A percentile compares a stretch with the other conserved stretches of the same genome.
phyloP scores from a whole-genome alignment of 176 grass and related monocot genomes.

The Oryza australiensis region DNA sequence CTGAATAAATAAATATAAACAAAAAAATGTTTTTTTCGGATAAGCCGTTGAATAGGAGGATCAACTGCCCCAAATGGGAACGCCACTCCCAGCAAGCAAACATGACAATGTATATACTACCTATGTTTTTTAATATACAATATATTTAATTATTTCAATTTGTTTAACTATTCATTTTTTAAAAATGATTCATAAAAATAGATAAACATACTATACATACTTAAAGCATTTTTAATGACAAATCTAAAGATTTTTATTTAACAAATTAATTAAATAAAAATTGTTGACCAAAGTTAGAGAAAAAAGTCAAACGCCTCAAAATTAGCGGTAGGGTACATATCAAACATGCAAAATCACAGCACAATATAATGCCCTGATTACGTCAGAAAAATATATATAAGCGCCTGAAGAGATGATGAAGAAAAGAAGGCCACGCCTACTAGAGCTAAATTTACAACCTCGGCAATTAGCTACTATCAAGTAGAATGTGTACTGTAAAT shows the following conservation, averaged over 20 bases:
- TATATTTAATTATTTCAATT: too few species aligned
- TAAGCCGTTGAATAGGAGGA: neutral
- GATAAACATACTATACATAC: too few species aligned
- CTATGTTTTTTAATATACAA: too few species aligned
- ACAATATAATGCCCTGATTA: neutral
- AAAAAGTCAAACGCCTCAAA: too few species aligned
- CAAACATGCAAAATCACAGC: constrained; percentile 2
- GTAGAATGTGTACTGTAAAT: neutral
- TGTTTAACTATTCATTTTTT: too few species aligned
- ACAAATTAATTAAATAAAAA: too few species aligned
- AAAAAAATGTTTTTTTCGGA: neutral
- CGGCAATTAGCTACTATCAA: neutral
- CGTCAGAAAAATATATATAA: neutral
- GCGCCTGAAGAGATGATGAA: neutral
- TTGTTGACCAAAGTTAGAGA: too few species aligned
- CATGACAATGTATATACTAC: constrained; percentile 11
- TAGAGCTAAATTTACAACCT: neutral
- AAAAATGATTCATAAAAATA: too few species aligned
- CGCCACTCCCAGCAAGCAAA: neutral
- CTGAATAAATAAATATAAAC: neutral
- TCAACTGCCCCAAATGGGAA: constrained; percentile 31
- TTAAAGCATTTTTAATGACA: too few species aligned
- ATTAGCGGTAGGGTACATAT: neutral
- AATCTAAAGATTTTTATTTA: too few species aligned
- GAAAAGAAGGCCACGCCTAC: neutral